Base-by-base conservation (phyloP, 2,329 filamentous ascomycete genomes). In the Exophiala sp. region DNA sequence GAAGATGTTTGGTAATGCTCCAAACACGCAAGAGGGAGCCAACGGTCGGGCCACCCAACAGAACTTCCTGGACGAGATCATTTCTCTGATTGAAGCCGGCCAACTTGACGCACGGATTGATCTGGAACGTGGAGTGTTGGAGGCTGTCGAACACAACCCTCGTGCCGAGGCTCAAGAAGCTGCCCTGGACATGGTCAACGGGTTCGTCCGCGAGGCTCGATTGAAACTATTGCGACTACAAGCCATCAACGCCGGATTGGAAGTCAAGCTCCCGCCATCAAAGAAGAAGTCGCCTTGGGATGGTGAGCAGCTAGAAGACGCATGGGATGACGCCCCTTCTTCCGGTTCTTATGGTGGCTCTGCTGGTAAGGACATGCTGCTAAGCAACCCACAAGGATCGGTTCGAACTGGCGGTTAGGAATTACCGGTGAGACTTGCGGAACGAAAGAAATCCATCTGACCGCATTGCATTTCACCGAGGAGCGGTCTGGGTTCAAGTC, bases 31-130 rank as follows among this genome's bases (percentile, higher is more conserved):
- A 40, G 43, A 10, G 16, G 27, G 38, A 18, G 71, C 75, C 19
- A 59, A 58, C 13, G 32, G 45, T 11, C 3, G 29, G 8, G 19
- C 34, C 5, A n/a, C 43, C n/a, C 35, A 40, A 23, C 41, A 38
- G 21, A 41, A 37, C 3, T 71, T 73, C 40, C 62, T 71, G 13
- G 62, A 67, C 43, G 93, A 98, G 68, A 74, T 97, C 24, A 78
- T 85, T 22, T 66, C 68, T 0, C 86, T 97, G 80, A 96, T 98
- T 60, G 76, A 82, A 44, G 73, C 75, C 10, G 82, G 82, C 6
- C 76, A 76, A 1, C 72, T 98, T 9, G 76, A 89, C 58, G 89
- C 88, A 6, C 79, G 88, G 22, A 84, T 98, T 52, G 89, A 98
- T 64, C 79, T 86, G 0, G 88, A 94, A 52, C 85, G 93, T 60